A percentile compares a stretch with the other conserved stretches of the same genome.
Evolutionary conservation across 371 early-diverging fungal species (phyloP).

Genomic region (Saksenaea oblongispora): DNA sequence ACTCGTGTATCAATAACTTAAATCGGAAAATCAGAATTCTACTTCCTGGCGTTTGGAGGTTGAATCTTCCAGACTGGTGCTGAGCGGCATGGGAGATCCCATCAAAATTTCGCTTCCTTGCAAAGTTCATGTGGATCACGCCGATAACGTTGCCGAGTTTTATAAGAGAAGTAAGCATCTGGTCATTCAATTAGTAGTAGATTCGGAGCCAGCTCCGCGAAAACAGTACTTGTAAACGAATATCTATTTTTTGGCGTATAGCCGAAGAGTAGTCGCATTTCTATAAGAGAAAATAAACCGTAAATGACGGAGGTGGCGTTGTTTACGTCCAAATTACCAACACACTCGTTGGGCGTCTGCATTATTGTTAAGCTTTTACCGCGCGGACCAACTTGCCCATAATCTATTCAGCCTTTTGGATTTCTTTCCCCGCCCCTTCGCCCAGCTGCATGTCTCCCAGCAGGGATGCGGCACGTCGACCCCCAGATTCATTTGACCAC

Average conservation of each 20-base stretch:
- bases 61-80: constrained; percentile 25
- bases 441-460: constrained; percentile 9
- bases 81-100: constrained; percentile 13
- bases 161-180: constrained; percentile 28
- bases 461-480: constrained; percentile 16
- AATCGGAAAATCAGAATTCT: constrained; percentile 18
- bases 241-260: neutral
- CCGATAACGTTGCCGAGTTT: constrained; percentile 22
- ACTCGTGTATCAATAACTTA: neutral
- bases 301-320: constrained; percentile 14
- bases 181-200: constrained; percentile 23
- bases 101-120: constrained; percentile 17
- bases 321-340: constrained; percentile 10
- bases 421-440: neutral
- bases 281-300: constrained; percentile 12
- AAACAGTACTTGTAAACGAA: constrained; percentile 25
- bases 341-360: constrained; percentile 11
- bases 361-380: constrained; percentile 9
- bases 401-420: constrained; percentile 13
- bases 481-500: constrained; percentile 11
- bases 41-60: constrained; percentile 36
- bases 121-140: constrained; percentile 20
- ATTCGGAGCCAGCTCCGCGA: constrained; percentile 10
- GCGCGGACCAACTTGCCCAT: constrained; percentile 10
- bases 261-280: constrained; percentile 3